Evolutionary conservation across 208 protist genomes (phyloP), one percentile per base, ranked within the genome.

Genomic region (Trypanosoma caninum): DNA sequence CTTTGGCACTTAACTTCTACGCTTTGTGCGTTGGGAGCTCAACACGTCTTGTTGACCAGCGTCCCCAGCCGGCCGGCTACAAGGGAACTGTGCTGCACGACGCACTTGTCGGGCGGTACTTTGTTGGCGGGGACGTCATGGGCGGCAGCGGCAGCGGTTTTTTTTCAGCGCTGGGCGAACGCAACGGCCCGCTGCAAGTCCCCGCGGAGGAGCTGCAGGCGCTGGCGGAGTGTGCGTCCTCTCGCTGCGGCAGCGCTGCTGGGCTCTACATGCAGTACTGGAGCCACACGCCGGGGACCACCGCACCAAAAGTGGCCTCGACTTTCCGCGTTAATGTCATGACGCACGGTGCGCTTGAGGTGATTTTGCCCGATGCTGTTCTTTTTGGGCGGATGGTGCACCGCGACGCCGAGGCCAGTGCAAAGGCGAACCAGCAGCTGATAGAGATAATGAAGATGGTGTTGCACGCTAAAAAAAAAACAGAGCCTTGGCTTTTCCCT

Each of bases 71-170:
- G 33, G 62, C 56, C 13, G 69, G 62, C 31, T 75, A 65, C 56
- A 70, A 65, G 31, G 69, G 51, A 22, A 70, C 55, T 14, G 37
- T 63, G 5, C 13, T 75, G 48, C 56, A 62, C 16, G 62, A 67
- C 27, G 25, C 61, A 0, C 30, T 70, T 2, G 62, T 65, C 30
- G 69, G 69, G 6, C 56, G 64, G 48, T 65, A 65, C 40, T 3
- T 75, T 25, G 33, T 65, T 53, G 69, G 69, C 20, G 62, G 69
- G n/a, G 69, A 75, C 59, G 69, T 75, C 38, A 67, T 75, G 55
- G 41, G 35, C 44, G 38, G 42, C 25, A 31, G 20, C 16, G 62
- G 62, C 1, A 57, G 44, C 16, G 69, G 69, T 18, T 65, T 65
- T 41, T 70, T 67, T 20, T 69, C 60, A 27, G 69, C 69, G 0